Evolutionary conservation across 2,329 filamentous ascomycete genomes (phyloP).

Genomic region (Thyridium curvatum): DNA sequence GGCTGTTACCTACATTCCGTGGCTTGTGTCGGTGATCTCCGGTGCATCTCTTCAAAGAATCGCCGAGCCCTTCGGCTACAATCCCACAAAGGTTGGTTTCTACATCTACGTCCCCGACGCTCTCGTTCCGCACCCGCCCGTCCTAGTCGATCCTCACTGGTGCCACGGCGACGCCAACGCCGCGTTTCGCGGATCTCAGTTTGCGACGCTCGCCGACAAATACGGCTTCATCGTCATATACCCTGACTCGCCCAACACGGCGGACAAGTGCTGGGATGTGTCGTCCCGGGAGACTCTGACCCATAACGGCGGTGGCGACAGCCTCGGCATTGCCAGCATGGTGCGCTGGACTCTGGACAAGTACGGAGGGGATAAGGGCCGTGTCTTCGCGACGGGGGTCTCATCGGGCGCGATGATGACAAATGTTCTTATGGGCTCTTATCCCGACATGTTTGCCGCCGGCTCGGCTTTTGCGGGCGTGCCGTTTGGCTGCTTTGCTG

Average conservation of each 20-base stretch:
- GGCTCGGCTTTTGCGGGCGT: slow-evolving; percentile 38
- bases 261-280: slow-evolving; percentile 52
- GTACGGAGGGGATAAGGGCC: slow-evolving; percentile 36
- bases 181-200: slow-evolving; percentile 43
- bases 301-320: slow-evolving; percentile 44
- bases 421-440: slow-evolving; percentile 42
- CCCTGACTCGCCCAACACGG: slow-evolving; percentile 27
- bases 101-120: slow-evolving; percentile 43
- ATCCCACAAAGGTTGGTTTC: slow-evolving; percentile 44
- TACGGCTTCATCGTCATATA: slow-evolving; percentile 47
- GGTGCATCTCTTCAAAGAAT: too few relatives aligned
- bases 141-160: slow-evolving; percentile 52
- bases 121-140: slow-evolving; percentile 35
- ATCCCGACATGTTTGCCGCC: slow-evolving; percentile 46
- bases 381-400: slow-evolving; percentile 44
- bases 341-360: slow-evolving; percentile 39
- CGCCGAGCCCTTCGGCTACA: slow-evolving; percentile 27
- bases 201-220: slow-evolving; percentile 42
- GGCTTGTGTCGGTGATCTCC: too few relatives aligned
- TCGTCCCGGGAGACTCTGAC: slow-evolving; percentile 40
- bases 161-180: slow-evolving; percentile 47
- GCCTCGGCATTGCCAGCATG: slow-evolving; percentile 47
- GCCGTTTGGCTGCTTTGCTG: slow-evolving; percentile 42
- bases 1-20: too few relatives aligned
- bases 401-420: slow-evolving; percentile 53